These are phyloP conservation scores for Saccharata proteae DNA, from an alignment of 2,329 filamentous ascomycete genomes.

Conservation along the genomic window DNA sequence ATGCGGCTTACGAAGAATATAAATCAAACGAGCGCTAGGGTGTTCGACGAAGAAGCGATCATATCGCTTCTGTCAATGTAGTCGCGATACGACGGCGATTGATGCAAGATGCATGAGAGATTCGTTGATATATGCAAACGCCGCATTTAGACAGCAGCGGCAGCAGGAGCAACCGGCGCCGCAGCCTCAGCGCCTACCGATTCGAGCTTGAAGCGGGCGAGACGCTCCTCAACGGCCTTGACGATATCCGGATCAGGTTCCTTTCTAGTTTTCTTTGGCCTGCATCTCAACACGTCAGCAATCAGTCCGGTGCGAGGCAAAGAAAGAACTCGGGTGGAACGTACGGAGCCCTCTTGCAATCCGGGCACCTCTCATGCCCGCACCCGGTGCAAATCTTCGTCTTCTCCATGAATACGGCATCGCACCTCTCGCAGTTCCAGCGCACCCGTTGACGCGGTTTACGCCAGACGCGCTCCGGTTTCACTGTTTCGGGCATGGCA, in stretches of 20 bases:
- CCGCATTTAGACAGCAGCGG: too few relatives aligned
- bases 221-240: constrained; percentile 43
- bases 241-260: constrained; percentile 50
- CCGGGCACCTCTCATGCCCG: constrained; percentile 45
- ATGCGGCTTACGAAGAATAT: too few relatives aligned
- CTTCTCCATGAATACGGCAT: constrained; percentile 44
- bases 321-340: constrained; percentile 11
- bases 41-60: too few relatives aligned
- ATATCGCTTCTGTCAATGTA: too few relatives aligned
- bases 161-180: too few relatives aligned
- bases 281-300: constrained; percentile 16
- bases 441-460: constrained; percentile 33
- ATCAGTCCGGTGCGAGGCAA: not conserved
- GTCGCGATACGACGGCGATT: too few relatives aligned
- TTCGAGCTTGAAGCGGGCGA: constrained; percentile 21
- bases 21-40: too few relatives aligned
- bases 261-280: constrained; percentile 44
- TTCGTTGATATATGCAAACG: too few relatives aligned
- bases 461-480: constrained; percentile 27
- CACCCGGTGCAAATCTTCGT: constrained; percentile 48
- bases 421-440: constrained; percentile 50
- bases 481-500: too few relatives aligned
- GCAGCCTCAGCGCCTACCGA: too few relatives aligned
- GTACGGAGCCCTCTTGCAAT: constrained; percentile 44
- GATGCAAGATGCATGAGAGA: too few relatives aligned